These are phyloP conservation scores for Sclerotinia minor DNA, from an alignment of 2,329 filamentous ascomycete species.

Conservation along the genomic window DNA sequence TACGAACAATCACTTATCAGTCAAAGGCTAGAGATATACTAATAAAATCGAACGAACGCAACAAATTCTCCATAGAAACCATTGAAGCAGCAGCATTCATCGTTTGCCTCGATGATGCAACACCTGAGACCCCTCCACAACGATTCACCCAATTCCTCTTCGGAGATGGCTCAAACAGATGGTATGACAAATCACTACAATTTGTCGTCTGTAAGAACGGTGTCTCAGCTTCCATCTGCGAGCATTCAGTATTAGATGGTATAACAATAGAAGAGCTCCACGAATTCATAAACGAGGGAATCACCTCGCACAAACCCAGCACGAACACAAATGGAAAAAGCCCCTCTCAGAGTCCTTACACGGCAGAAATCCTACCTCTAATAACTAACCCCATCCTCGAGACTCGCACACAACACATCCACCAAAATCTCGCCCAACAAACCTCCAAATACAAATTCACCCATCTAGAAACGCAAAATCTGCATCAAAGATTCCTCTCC, in stretches of 20 bases:
- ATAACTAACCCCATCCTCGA: background rate
- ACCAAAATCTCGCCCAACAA: background rate
- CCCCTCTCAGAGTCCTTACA: background rate
- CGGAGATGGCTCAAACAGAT: slow-evolving; percentile 35
- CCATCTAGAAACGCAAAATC: background rate
- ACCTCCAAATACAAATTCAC: background rate
- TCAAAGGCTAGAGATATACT: background rate
- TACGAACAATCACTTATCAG: no score
- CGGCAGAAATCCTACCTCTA: background rate
- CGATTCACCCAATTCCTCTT: slow-evolving; percentile 29
- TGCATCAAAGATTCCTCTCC: background rate
- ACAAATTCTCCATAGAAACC: slow-evolving; percentile 24
- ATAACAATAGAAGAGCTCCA: background rate
- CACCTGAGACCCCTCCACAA: slow-evolving; percentile 29
- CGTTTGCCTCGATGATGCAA: slow-evolving; percentile 35
- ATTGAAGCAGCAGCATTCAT: slow-evolving; percentile 35
- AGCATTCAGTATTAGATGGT: slow-evolving; percentile 34
- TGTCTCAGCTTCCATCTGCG: slow-evolving; percentile 30
- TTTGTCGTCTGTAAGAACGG: slow-evolving; percentile 36
- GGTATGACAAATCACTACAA: slow-evolving; percentile 38
- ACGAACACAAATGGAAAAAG: background rate
- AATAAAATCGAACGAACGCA: background rate
- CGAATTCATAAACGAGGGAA: slow-evolving; percentile 6
- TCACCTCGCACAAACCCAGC: background rate
- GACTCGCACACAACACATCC: background rate